Conservation (phyloP, 306 rosid species). For the Corylus avellana region DNA sequence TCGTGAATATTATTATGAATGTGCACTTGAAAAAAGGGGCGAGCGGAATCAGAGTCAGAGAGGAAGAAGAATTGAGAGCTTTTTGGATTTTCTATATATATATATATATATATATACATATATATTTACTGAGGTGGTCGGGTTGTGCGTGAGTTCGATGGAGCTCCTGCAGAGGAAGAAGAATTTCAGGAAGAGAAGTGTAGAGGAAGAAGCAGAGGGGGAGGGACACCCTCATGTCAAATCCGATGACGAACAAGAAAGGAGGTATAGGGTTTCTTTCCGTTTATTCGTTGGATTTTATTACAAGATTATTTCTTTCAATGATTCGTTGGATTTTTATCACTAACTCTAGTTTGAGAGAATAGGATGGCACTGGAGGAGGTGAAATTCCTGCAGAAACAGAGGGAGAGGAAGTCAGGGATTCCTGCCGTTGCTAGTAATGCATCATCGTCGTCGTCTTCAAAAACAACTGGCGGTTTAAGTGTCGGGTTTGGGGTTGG, state of each 20-base stretch:
- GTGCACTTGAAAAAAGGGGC: not conserved
- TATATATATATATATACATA: not conserved
- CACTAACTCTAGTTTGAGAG: not conserved
- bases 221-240: conserved; percentile 2
- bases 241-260: conserved; percentile 64
- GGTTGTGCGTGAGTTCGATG: not conserved
- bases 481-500: conserved; percentile 23
- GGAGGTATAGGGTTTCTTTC: conserved; percentile 48
- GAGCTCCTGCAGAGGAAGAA: conserved; percentile 45
- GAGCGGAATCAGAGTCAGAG: not conserved
- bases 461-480: not conserved
- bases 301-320: not conserved
- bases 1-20: too few relatives aligned
- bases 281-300: not conserved
- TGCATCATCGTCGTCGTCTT: not conserved
- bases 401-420: conserved; percentile 86
- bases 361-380: conserved; percentile 85
- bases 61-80: not conserved
- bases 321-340: conserved; percentile 17
- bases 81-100: not conserved
- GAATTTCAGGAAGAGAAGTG: conserved; percentile 66
- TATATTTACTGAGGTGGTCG: not conserved
- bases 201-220: conserved; percentile 14
- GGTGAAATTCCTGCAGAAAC: conserved; percentile 88
- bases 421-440: conserved; percentile 55